phyloP scores from a whole-genome alignment of 2,329 filamentous ascomycete species.

The Ophiostoma himal-ulmi region DNA sequence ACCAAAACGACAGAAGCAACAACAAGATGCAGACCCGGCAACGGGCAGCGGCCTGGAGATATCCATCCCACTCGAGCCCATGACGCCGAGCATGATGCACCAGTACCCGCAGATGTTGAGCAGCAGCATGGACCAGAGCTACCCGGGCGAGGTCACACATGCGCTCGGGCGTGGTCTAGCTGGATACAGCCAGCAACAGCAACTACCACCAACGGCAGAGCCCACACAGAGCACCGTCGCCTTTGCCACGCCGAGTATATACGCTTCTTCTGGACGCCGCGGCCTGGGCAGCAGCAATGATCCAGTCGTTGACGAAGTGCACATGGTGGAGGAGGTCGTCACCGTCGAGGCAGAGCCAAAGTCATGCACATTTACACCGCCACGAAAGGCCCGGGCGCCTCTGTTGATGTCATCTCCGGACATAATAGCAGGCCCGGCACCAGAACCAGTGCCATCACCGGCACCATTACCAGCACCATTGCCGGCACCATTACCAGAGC shows the following conservation, averaged over 20 bases:
- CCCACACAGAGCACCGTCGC: constrained; percentile 33
- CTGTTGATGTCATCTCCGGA: neutral
- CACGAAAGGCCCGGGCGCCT: neutral
- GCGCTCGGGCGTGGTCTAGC: constrained; percentile 16
- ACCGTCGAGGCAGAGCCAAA: neutral
- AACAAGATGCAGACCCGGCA: constrained; percentile 18
- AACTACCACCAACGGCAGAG: constrained; percentile 27
- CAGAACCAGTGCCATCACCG: neutral
- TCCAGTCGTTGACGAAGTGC: neutral
- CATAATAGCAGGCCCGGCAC: neutral
- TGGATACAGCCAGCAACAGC: constrained; percentile 21
- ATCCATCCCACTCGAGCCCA: constrained; percentile 33
- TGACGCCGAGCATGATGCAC: constrained; percentile 37
- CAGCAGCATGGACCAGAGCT: constrained; percentile 19
- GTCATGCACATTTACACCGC: neutral
- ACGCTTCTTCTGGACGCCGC: constrained; percentile 26
- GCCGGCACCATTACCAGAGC: neutral
- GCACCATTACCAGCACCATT: neutral
- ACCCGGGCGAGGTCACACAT: neutral
- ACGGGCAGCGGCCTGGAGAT: constrained; percentile 20
- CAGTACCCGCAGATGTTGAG: constrained; percentile 33
- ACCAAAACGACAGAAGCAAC: constrained; percentile 12
- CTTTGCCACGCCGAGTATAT: constrained; percentile 35
- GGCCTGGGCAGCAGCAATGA: neutral
- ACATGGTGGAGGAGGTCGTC: neutral